phyloP scores from a whole-genome alignment of 2,329 filamentous ascomycete genomes.

The Fusarium coicis region DNA sequence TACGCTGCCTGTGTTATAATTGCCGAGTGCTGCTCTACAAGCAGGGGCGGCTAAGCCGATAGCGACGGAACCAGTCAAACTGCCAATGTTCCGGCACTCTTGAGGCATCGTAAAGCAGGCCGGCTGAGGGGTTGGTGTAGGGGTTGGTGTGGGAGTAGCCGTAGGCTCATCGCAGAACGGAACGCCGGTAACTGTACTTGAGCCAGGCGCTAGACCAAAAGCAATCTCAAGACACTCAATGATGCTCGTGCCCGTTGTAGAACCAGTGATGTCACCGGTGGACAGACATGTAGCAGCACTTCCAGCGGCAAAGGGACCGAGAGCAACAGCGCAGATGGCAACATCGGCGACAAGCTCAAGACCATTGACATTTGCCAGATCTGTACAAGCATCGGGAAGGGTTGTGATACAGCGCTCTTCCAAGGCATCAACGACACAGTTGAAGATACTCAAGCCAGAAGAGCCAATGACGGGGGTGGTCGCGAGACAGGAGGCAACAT shows the following conservation, averaged over 20 bases:
- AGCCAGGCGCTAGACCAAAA: background rate
- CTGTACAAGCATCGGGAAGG: background rate
- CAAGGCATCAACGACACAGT: background rate
- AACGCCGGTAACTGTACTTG: background rate
- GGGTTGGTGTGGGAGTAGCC: background rate
- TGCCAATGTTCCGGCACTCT: fast-evolving
- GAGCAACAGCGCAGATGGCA: background rate
- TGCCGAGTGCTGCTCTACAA: background rate
- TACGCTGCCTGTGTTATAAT: background rate
- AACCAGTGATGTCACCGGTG: background rate
- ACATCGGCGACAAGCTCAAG: background rate
- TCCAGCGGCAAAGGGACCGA: slow-evolving; percentile 1
- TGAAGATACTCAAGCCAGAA: background rate
- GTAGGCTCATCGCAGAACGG: background rate
- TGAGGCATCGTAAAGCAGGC: background rate
- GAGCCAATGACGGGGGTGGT: background rate
- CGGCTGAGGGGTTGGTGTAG: background rate
- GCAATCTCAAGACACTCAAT: background rate
- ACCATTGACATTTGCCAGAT: background rate
- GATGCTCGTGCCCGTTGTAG: background rate
- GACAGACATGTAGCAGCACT: slow-evolving; percentile 2
- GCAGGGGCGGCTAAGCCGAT: background rate
- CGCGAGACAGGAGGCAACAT: background rate
- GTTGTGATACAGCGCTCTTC: background rate
- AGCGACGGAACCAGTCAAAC: background rate